Percentiles rank a stretch among this genome's conserved stretches.
Conservation (phyloP, 1,284 basidiomycete species). For the Afroboletus lepidellus region DNA sequence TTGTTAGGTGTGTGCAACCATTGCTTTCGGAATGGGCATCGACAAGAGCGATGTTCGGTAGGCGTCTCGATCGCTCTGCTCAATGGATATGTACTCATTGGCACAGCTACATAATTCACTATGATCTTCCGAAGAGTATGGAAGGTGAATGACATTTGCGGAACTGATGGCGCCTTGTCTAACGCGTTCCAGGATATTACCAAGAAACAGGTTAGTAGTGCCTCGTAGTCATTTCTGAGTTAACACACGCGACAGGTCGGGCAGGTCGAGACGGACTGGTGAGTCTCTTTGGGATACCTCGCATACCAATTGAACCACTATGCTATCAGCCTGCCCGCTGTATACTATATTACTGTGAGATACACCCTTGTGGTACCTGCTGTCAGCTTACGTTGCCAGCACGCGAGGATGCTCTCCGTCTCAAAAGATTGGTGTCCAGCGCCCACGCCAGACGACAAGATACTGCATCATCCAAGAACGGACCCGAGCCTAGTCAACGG, state of each 20-base stretch:
- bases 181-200: slow-evolving; percentile 64
- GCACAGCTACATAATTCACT: slow-evolving; percentile 69
- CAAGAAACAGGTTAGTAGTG: slow-evolving; percentile 73
- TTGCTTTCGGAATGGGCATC: slow-evolving; percentile 89
- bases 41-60: slow-evolving; percentile 82
- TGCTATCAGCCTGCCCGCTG: slow-evolving; percentile 68
- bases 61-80: slow-evolving; percentile 20
- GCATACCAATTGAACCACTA: not conserved
- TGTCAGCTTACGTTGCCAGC: slow-evolving; percentile 43
- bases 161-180: not conserved
- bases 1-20: slow-evolving; percentile 56
- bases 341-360: slow-evolving; percentile 76
- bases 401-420: slow-evolving; percentile 66
- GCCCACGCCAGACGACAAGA: slow-evolving; percentile 45
- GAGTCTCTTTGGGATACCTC: slow-evolving; percentile 25
- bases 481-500: slow-evolving; percentile 63
- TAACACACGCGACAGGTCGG: slow-evolving; percentile 46
- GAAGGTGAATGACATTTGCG: slow-evolving; percentile 57
- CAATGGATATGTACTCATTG: slow-evolving; percentile 1
- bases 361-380: not conserved
- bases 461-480: slow-evolving; percentile 42
- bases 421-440: slow-evolving; percentile 53
- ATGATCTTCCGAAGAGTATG: slow-evolving; percentile 79
- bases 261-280: slow-evolving; percentile 84
- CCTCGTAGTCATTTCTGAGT: not conserved